Conservation (phyloP, 176 grass and related monocot genomes). For the barley (Hordeum vulgare) region DNA sequence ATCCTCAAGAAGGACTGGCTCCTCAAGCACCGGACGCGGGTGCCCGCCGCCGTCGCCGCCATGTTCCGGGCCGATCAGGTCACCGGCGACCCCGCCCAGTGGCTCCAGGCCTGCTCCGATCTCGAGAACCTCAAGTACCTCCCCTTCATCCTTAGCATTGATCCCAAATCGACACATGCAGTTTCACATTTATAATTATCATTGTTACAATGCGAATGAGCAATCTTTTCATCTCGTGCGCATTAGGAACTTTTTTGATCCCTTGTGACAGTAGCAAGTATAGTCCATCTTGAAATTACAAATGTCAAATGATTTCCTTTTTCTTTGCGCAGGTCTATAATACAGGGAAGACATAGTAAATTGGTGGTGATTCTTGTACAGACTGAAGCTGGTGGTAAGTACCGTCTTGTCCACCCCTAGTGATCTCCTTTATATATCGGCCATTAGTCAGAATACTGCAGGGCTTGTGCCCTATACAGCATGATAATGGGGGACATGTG, state of each 20-base stretch:
- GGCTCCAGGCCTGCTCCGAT: slow-evolving; percentile 97
- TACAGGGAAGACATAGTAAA: slow-evolving; percentile 70
- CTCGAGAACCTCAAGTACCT: slow-evolving; percentile 96
- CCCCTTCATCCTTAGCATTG: slow-evolving; percentile 23
- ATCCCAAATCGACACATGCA: slow-evolving; percentile 11
- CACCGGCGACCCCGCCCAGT: slow-evolving; percentile 85
- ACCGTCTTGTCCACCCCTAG: background rate
- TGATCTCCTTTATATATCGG: background rate
- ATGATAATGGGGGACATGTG: background rate
- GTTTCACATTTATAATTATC: background rate
- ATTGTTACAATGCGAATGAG: slow-evolving; percentile 5
- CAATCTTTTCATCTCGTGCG: background rate
- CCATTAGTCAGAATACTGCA: background rate
- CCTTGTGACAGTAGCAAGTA: background rate
- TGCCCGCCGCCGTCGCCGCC: slow-evolving; percentile 61
- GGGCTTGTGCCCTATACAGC: background rate
- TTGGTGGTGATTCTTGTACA: slow-evolving; percentile 89
- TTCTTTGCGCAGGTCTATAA: slow-evolving; percentile 54
- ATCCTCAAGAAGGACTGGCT: slow-evolving; percentile 94
- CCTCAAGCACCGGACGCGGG: slow-evolving; percentile 76
- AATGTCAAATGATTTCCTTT: slow-evolving; percentile 3
- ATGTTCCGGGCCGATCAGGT: slow-evolving; percentile 76
- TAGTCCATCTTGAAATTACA: background rate
- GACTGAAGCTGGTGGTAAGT: slow-evolving; percentile 53
- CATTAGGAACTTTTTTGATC: background rate